Evolutionary conservation across 495 filamentous ascomycete species (phyloP).

Genomic region (Aspergillus hancockii): DNA sequence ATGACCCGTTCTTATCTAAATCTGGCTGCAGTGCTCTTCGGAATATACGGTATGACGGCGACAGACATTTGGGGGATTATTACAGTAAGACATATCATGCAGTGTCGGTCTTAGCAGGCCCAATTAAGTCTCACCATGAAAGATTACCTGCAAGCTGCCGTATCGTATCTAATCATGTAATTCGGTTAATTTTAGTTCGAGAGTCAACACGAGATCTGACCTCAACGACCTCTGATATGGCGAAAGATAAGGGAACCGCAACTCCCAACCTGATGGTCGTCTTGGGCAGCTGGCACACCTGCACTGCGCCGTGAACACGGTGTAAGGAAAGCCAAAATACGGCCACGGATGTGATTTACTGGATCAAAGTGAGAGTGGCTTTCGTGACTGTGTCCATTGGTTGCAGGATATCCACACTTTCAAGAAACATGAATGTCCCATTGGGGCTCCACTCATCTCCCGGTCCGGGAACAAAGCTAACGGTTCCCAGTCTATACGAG

Average conservation of each 20-base stretch:
- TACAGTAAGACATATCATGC: conserved; percentile 13
- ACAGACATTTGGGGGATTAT: neutral
- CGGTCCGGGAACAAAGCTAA: neutral
- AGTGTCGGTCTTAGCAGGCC: neutral
- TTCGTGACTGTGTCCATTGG: neutral
- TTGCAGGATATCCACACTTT: neutral
- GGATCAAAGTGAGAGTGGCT: neutral
- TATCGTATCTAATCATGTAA: neutral
- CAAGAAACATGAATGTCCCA: neutral
- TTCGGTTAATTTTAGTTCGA: neutral
- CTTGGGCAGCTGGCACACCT: neutral
- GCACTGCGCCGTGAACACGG: neutral
- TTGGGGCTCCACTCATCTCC: neutral
- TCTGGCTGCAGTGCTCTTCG: neutral
- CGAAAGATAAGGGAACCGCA: neutral
- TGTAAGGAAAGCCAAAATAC: too few species aligned
- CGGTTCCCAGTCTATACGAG: conserved; percentile 1
- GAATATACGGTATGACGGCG: neutral
- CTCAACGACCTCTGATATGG: neutral
- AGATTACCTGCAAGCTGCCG: neutral
- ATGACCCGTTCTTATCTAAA: conserved; percentile 5
- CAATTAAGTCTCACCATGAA: conserved; percentile 6
- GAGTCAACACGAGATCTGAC: neutral
- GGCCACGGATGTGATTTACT: neutral
- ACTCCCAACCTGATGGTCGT: neutral